These are phyloP conservation scores for Xylaria sp. DNA, from an alignment of 2,329 filamentous ascomycete species.

Conservation along the genomic window DNA sequence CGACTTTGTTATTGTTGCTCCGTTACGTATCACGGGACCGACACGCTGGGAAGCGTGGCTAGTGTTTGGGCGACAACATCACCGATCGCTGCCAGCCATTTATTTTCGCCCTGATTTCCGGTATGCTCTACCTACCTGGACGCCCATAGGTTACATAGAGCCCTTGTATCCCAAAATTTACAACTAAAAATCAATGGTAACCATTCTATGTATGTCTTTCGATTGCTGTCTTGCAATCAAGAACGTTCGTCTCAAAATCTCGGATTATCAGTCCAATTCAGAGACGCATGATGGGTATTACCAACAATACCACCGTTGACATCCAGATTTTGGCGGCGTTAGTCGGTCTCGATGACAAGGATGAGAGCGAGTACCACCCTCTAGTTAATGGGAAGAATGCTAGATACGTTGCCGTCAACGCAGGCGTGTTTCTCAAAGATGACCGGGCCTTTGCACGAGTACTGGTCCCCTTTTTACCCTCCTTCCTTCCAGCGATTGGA, in stretches of 20 bases:
- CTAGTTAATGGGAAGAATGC: constrained; percentile 30
- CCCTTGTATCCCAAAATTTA: background rate
- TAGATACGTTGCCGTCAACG: constrained; percentile 37
- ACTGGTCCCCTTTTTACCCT: constrained; percentile 27
- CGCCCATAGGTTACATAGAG: background rate
- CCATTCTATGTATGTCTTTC: background rate
- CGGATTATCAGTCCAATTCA: background rate
- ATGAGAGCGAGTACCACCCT: constrained; percentile 35
- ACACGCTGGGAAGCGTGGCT: background rate
- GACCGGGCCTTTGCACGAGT: constrained; percentile 29
- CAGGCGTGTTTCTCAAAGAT: constrained; percentile 13
- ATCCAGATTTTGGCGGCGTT: background rate
- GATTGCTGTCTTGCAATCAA: background rate
- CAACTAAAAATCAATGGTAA: background rate
- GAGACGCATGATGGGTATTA: background rate
- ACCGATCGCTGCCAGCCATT: background rate
- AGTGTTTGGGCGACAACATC: background rate
- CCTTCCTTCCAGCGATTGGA: constrained; percentile 37
- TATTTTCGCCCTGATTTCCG: background rate
- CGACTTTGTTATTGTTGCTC: background rate
- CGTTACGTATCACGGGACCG: background rate
- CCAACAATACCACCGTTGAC: background rate
- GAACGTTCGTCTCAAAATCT: background rate
- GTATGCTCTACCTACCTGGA: background rate
- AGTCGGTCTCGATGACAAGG: constrained; percentile 16